Percentiles rank a stretch among this genome's conserved stretches.
These are phyloP conservation scores for Alternaria solani DNA, from an alignment of 2,329 filamentous ascomycete genomes.

Conservation along the genomic window DNA sequence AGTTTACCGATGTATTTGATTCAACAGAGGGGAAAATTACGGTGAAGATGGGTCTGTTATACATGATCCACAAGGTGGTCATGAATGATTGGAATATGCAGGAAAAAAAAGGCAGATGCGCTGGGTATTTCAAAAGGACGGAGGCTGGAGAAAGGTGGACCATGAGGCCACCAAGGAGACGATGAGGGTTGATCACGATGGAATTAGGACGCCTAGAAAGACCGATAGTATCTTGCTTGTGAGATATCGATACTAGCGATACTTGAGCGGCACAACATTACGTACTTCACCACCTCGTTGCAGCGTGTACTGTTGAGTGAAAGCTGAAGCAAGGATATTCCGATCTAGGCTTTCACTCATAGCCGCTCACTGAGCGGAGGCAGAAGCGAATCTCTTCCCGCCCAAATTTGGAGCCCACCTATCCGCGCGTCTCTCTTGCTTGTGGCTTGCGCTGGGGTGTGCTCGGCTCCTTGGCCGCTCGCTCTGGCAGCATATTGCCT, in stretches of 20 bases:
- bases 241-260: not conserved
- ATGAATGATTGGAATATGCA: slow-evolving; percentile 13
- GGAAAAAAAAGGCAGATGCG: slow-evolving; percentile 13
- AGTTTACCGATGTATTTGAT: slow-evolving; percentile 16
- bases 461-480: slow-evolving; percentile 4
- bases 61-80: slow-evolving; percentile 14
- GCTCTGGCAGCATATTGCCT: slow-evolving; percentile 6
- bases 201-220: too few relatives aligned
- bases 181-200: not conserved
- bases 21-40: slow-evolving; percentile 6
- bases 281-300: not conserved
- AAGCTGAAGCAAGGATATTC: too few relatives aligned
- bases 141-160: slow-evolving; percentile 11
- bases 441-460: slow-evolving; percentile 12
- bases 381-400: not conserved
- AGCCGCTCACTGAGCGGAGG: not conserved
- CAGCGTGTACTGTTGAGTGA: not conserved
- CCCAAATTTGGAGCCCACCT: not conserved
- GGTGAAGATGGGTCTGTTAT: slow-evolving; percentile 20
- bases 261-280: too few relatives aligned
- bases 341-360: too few relatives aligned
- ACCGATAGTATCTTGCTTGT: not conserved
- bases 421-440: not conserved
- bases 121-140: slow-evolving; percentile 15
- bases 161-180: not conserved